Base-by-base conservation (phyloP, 495 filamentous ascomycete genomes). In the Cryomyces antarcticus region DNA sequence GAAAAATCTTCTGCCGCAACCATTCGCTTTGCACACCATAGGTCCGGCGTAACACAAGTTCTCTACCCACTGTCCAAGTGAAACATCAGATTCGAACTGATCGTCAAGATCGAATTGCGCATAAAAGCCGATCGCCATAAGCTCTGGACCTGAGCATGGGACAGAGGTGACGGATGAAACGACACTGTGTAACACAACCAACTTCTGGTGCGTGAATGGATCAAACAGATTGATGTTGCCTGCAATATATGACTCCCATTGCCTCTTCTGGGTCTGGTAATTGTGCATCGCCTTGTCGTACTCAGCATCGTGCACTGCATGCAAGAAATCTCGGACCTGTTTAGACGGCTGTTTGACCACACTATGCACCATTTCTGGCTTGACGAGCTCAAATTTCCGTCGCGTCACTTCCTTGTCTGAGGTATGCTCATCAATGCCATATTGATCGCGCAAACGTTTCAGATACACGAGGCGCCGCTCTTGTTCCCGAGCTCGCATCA, bases 281-380 rank as follows among this genome's bases (percentile, higher is more conserved):
- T 85, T 84, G 57, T 96, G 83, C 31, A 92, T 59, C 7, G 87
- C 88, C 59, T 88, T 87, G 56, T 96, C 89, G 52, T 93, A 95
- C 52, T 99, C 92, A 11, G 86, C 82, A 52, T 93, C 82, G 58
- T 95, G 85, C 11, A 93, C 86, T 30, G 89, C 92, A 54, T 84
- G 82, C 27, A 99, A 60, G 34, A 95, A 81, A 56, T 99, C 92
- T 57, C 82, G 83, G 37, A 95, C 78, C 52, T 93, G 83, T 12
- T 73, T 73, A 2, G 85, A 79, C 4, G 81, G 78, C 48, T 74
- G 74, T 41, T 78, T 73, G 7, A 82, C 75, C 29, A 78, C 73
- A 38, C 78, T 70, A 50, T 87, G 82, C 5, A 96, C 81, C 84
- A 95, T 94, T 51, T 93, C 82, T 0, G 89, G 89, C 47, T 80